These are phyloP conservation scores for Ilyonectria mors-panacis DNA, from an alignment of 2,329 filamentous ascomycete genomes.

Conservation along the genomic window DNA sequence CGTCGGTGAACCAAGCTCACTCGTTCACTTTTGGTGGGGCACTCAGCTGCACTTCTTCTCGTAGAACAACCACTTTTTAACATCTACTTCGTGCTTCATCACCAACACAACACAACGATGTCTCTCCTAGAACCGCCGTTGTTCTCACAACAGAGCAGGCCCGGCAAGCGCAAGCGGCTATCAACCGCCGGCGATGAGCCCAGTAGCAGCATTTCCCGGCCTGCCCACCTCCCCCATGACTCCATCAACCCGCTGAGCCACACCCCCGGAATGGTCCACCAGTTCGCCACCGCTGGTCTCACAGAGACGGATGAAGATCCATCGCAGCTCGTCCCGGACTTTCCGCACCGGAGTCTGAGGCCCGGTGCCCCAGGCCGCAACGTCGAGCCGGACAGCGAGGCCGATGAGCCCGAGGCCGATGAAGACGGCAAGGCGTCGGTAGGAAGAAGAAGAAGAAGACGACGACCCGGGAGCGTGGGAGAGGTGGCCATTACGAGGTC, in stretches of 20 bases:
- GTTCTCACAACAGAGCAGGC: constrained; percentile 35
- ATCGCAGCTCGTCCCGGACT: constrained; percentile 59
- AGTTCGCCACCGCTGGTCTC: constrained; percentile 69
- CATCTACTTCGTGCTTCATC: constrained; percentile 9
- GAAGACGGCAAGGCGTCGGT: not conserved
- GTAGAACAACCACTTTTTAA: not conserved
- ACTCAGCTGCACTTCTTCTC: constrained; percentile 20
- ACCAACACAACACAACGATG: constrained; percentile 22
- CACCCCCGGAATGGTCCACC: constrained; percentile 64
- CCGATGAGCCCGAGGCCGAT: constrained; percentile 65
- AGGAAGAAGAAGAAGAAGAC: constrained; percentile 19
- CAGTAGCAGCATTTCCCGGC: constrained; percentile 4
- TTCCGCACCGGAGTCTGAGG: constrained; percentile 64
- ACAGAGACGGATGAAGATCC: constrained; percentile 60
- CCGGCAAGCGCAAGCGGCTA: constrained; percentile 43
- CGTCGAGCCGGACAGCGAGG: constrained; percentile 39
- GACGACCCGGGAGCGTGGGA: constrained; percentile 29
- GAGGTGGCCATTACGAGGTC: constrained; percentile 71
- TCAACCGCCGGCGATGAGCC: constrained; percentile 19
- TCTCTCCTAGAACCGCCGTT: constrained; percentile 41
- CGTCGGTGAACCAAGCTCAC: not conserved
- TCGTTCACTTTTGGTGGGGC: constrained; percentile 8
- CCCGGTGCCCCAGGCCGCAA: constrained; percentile 14
- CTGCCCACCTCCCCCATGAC: constrained; percentile 49
- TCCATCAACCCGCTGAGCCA: constrained; percentile 71